These are phyloP conservation scores for Rhipidocladum racemiflorum DNA, from an alignment of 176 grass and related monocot species.

Conservation along the genomic window DNA sequence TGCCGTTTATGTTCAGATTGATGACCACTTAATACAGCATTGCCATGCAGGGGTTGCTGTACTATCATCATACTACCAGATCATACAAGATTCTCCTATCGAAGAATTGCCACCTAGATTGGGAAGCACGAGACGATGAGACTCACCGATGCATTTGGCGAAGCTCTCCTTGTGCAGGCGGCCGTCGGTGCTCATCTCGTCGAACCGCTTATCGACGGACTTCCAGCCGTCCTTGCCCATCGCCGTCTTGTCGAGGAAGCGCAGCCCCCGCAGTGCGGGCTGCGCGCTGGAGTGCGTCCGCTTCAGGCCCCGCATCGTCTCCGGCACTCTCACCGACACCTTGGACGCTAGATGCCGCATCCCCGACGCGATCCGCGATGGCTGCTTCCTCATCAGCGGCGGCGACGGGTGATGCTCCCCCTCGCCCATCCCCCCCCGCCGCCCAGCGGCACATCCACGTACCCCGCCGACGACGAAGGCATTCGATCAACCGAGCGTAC, in stretches of 20 bases:
- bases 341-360: slow-evolving; percentile 37
- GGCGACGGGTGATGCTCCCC: background rate
- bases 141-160: slow-evolving; percentile 79
- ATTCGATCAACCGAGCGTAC: background rate
- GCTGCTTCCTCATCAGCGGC: slow-evolving; percentile 40
- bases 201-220: slow-evolving; percentile 75
- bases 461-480: slow-evolving; percentile 15
- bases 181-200: slow-evolving; percentile 51
- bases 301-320: slow-evolving; percentile 35
- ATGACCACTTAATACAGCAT: background rate
- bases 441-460: slow-evolving; percentile 29
- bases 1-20: background rate
- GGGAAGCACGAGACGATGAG: background rate
- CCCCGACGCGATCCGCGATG: slow-evolving; percentile 48
- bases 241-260: slow-evolving; percentile 69
- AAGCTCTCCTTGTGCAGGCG: slow-evolving; percentile 64
- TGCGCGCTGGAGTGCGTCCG: slow-evolving; percentile 48
- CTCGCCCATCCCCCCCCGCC: background rate
- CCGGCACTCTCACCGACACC: slow-evolving; percentile 46
- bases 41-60: background rate
- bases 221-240: slow-evolving; percentile 73
- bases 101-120: background rate
- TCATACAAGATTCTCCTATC: background rate
- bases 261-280: slow-evolving; percentile 51
- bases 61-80: background rate